These are phyloP conservation scores for Blastobotrys chiropterorum DNA, from an alignment of 805 yeast species.

Conservation along the genomic window DNA sequence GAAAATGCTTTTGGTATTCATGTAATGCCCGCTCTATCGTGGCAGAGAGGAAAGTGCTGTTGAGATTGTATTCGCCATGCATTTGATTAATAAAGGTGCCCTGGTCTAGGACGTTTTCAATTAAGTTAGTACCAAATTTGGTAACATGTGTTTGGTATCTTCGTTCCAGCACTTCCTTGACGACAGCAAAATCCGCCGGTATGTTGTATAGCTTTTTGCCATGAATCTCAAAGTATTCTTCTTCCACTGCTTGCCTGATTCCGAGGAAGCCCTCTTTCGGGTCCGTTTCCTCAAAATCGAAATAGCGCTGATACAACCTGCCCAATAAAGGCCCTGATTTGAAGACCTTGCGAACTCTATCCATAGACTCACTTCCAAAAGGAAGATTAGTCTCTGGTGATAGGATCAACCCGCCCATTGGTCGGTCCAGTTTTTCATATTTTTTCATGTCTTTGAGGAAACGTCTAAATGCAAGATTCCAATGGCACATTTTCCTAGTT, in stretches of 20 bases:
- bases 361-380: background rate
- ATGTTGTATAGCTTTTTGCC: background rate
- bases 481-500: background rate
- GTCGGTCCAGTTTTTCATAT: background rate
- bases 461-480: background rate
- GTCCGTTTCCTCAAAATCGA: background rate
- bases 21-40: background rate
- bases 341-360: background rate
- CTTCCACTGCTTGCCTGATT: background rate
- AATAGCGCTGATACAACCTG: background rate
- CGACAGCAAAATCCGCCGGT: background rate
- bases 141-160: background rate
- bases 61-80: background rate
- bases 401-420: background rate
- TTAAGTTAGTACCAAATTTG: background rate
- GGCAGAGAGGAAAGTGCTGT: background rate
- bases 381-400: background rate
- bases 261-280: background rate
- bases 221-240: background rate
- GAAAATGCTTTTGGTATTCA: background rate
- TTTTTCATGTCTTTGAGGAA: background rate
- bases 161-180: background rate
- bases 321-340: background rate
- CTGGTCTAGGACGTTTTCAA: background rate
- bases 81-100: background rate